Evolutionary conservation across 2,329 filamentous ascomycete species (phyloP), one percentile per base, ranked within the genome.

Genomic region (Sphaerulina vaccinii): DNA sequence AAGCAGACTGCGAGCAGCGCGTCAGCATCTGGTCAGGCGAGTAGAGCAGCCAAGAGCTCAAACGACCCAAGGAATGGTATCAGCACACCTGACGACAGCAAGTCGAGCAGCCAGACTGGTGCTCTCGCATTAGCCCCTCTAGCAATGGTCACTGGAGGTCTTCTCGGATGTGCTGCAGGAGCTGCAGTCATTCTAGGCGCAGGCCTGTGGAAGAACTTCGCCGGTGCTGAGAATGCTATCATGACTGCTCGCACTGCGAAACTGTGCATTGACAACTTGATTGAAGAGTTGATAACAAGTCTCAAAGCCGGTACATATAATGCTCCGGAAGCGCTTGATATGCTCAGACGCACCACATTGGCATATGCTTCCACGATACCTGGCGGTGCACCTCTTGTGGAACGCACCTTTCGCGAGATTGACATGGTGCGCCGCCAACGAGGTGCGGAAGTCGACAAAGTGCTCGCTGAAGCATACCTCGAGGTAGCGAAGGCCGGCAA

Each of bases 251-350:
- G 55, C 22, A 54, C 60, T 1, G 62, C 64, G 3, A 61, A 61
- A 33, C 40, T 64, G 8, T 62, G 60, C 24, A 36, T 65, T 18
- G 58, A 65, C 56, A 65, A 65, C 42, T 36, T 66, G 5, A 57
- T 59, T 23, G 63, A 65, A 13, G 63, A 65, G 16, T 36, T 62
- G 10, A 62, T 65, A 32, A 50, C 58, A 5, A 64, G 61, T 27
- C 49, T 65, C 18, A 60, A 62, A 40, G 56, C 62, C 2, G 64
- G 63, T 3, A 66, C 62, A 1, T 65, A 65, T 44, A 65, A 56
- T 52, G 58, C 57, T 1, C 57, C 61, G 16, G 64, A 66, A 54
- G 63, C 63, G 5, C 54, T 66, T 7, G 64, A 66, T 42, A 58
- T 65, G 33, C 59, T 65, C 8, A 52, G 62, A 22, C 60, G 64